These are phyloP conservation scores for Lunasporangiospora selenospora DNA, from an alignment of 192 early-diverging fungal genomes.

Conservation along the genomic window DNA sequence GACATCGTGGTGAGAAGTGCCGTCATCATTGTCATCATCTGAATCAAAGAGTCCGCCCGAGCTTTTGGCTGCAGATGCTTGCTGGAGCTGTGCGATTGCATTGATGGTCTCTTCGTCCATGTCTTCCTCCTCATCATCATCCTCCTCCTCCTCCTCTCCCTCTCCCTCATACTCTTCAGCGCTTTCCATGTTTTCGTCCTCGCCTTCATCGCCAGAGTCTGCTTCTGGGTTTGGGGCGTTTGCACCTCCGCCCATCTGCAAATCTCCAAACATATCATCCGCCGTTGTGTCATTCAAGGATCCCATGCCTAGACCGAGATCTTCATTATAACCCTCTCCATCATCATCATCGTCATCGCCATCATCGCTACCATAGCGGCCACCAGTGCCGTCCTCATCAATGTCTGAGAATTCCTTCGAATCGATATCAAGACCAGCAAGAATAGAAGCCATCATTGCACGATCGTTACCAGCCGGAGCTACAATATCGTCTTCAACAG, in stretches of 20 bases:
- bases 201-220: slow-evolving; percentile 26
- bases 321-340: slow-evolving; percentile 14
- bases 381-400: too few species aligned
- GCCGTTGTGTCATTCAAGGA: slow-evolving; percentile 19
- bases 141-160: slow-evolving; percentile 31
- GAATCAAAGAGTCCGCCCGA: slow-evolving; percentile 39
- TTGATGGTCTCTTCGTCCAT: slow-evolving; percentile 42
- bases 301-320: slow-evolving; percentile 17
- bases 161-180: slow-evolving; percentile 20
- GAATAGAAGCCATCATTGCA: slow-evolving; percentile 43
- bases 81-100: slow-evolving; percentile 33
- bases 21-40: slow-evolving; percentile 13
- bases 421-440: slow-evolving; percentile 41
- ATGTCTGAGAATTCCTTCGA: slow-evolving; percentile 27
- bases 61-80: slow-evolving; percentile 8
- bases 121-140: slow-evolving; percentile 27
- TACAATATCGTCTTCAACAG: too few species aligned
- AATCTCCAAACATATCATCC: slow-evolving; percentile 39
- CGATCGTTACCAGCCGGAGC: too few species aligned
- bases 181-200: slow-evolving; percentile 29
- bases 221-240: slow-evolving; percentile 13
- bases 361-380: slow-evolving; percentile 33
- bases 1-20: too few species aligned
- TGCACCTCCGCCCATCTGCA: slow-evolving; percentile 1
- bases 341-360: slow-evolving; percentile 15